Evolutionary conservation across 768 basidiomycete genomes (phyloP).

Genomic region (Lepiota brunneoincarnata): DNA sequence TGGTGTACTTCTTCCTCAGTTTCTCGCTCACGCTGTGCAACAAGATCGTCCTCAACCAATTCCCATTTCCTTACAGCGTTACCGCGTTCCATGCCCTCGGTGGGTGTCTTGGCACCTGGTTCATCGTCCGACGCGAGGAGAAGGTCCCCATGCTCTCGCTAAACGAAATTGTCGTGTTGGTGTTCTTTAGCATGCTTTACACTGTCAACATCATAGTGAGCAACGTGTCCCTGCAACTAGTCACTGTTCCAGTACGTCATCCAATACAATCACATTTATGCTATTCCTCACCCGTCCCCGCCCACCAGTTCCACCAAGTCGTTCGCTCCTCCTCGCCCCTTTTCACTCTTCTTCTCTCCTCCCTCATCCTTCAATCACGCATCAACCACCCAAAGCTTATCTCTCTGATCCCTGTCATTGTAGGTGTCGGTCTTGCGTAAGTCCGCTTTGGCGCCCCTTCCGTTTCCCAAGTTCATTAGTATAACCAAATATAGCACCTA

Average conservation of each 20-base stretch:
- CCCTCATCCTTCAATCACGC: slow-evolving; percentile 58
- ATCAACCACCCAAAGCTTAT: slow-evolving; percentile 63
- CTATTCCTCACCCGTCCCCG: neutral
- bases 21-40: slow-evolving; percentile 92
- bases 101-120: slow-evolving; percentile 76
- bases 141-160: slow-evolving; percentile 33
- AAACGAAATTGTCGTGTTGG: slow-evolving; percentile 60
- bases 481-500: slow-evolving; percentile 62
- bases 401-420: slow-evolving; percentile 80
- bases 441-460: slow-evolving; percentile 20
- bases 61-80: slow-evolving; percentile 95
- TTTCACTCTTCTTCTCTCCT: slow-evolving; percentile 82
- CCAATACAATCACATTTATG: neutral
- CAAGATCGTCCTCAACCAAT: slow-evolving; percentile 86
- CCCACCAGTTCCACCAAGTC: slow-evolving; percentile 88
- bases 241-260: slow-evolving; percentile 74
- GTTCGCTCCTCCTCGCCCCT: slow-evolving; percentile 90
- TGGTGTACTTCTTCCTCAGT: slow-evolving; percentile 87
- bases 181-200: slow-evolving; percentile 86
- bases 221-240: slow-evolving; percentile 85
- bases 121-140: slow-evolving; percentile 43
- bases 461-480: too few relatives aligned
- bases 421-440: slow-evolving; percentile 90
- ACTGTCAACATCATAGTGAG: slow-evolving; percentile 94
- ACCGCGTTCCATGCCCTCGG: slow-evolving; percentile 91